Percentiles rank a stretch among this genome's conserved stretches.
Evolutionary conservation across 129 eudicot species (phyloP).

Genomic region (Flaveria sonorensis): DNA sequence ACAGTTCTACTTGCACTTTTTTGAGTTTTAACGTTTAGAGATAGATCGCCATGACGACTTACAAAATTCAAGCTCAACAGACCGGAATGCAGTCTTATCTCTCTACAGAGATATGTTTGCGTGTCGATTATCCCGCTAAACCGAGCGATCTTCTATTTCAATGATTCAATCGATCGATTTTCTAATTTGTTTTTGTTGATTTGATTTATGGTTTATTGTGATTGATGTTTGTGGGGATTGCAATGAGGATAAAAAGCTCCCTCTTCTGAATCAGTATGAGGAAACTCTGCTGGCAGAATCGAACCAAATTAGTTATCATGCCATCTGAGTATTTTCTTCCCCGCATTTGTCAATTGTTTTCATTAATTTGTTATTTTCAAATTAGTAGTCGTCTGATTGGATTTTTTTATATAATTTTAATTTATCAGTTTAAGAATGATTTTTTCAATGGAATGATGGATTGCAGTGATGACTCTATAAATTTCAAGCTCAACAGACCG

Average conservation of each 20-base stretch:
- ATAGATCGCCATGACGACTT: constrained; percentile 53
- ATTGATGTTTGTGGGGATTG: constrained; percentile 9
- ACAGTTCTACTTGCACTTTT: not conserved
- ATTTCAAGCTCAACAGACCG: constrained; percentile 64
- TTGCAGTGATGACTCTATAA: constrained; percentile 46
- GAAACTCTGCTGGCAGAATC: constrained; percentile 22
- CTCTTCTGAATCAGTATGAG: constrained; percentile 2
- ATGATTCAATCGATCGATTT: not conserved
- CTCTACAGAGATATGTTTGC: constrained; percentile 41
- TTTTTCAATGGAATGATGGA: not conserved
- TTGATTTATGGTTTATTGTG: not conserved
- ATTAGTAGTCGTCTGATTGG: not conserved
- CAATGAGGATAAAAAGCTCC: constrained; percentile 19
- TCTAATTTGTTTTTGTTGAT: not conserved
- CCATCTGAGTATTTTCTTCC: constrained; percentile 10
- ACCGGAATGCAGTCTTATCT: constrained; percentile 60
- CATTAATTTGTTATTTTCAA: not conserved
- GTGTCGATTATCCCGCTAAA: constrained; percentile 85
- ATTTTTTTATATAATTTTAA: no score
- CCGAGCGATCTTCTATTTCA: constrained; percentile 50
- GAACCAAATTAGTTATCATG: constrained; percentile 3
- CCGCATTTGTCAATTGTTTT: not conserved
- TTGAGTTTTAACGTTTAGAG: no score
- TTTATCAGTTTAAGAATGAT: not conserved
- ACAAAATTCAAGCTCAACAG: constrained; percentile 74